Conservation (phyloP, 1,284 basidiomycete species). For the Melampsora americana region DNA sequence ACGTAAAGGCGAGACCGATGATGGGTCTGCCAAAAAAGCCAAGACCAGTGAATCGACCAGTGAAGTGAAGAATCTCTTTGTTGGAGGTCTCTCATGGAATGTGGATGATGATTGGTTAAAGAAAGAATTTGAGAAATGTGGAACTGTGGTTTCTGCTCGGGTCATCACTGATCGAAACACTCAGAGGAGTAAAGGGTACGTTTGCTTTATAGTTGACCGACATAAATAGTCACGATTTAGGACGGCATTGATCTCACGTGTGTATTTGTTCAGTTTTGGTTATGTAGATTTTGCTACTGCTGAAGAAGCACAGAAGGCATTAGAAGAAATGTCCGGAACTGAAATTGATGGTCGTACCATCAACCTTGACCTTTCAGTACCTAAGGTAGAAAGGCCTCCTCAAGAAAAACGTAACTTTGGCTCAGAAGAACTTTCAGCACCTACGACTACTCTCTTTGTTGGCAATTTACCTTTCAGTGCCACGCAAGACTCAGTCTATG, state of each 20-base stretch:
- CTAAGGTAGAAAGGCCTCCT: slow-evolving; percentile 65
- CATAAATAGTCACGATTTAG: slow-evolving; percentile 49
- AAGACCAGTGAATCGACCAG: slow-evolving; percentile 2
- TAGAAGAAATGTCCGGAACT: slow-evolving; percentile 68
- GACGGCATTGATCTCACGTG: slow-evolving; percentile 69
- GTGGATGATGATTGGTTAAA: slow-evolving; percentile 95
- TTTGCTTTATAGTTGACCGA: not conserved
- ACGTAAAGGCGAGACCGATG: slow-evolving; percentile 27
- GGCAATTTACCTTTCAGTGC: slow-evolving; percentile 82
- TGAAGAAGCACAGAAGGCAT: slow-evolving; percentile 70
- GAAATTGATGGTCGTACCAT: slow-evolving; percentile 89
- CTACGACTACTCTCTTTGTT: slow-evolving; percentile 77
- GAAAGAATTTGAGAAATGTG: slow-evolving; percentile 82
- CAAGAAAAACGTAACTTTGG: slow-evolving; percentile 61
- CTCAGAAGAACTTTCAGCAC: slow-evolving; percentile 60
- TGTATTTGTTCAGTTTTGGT: slow-evolving; percentile 62
- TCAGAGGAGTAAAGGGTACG: slow-evolving; percentile 50
- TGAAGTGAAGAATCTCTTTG: slow-evolving; percentile 73
- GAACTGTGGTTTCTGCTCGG: slow-evolving; percentile 78
- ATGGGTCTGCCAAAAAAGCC: slow-evolving; percentile 20
- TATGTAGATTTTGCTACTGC: slow-evolving; percentile 78
- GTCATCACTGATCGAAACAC: slow-evolving; percentile 88
- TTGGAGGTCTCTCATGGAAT: slow-evolving; percentile 93
- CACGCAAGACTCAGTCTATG: slow-evolving; percentile 83
- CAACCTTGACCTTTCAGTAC: slow-evolving; percentile 75